Percentiles rank a stretch among this genome's conserved stretches.
phyloP scores from a whole-genome alignment of 148 eudicot genomes.

The Vaccinium vitisidaea region DNA sequence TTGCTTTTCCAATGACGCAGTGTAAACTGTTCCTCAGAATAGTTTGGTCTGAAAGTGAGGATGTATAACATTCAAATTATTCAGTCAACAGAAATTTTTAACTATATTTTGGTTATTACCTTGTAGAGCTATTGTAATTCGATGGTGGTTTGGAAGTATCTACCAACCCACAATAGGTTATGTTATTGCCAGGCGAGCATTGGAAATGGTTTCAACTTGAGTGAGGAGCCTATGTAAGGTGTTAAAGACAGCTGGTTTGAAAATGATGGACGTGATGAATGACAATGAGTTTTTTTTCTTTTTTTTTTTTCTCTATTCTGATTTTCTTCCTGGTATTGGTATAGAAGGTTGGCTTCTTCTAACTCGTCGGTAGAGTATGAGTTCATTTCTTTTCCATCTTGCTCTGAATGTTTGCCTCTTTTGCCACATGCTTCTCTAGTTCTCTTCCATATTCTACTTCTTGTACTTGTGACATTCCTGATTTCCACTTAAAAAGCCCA shows the following conservation, averaged over 20 bases:
- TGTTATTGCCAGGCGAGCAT: background rate
- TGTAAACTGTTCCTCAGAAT: background rate
- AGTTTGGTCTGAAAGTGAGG: background rate
- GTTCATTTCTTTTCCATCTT: background rate
- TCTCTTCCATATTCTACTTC: background rate
- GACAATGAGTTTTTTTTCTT: background rate
- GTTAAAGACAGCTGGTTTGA: background rate
- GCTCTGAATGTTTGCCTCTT: background rate
- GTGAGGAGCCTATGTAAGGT: background rate
- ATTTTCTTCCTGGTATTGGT: background rate
- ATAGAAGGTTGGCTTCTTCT: background rate
- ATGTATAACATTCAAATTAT: background rate
- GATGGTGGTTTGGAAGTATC: background rate
- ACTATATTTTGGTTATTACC: background rate
- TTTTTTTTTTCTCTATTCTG: background rate
- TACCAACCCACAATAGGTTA: background rate
- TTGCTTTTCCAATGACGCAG: background rate
- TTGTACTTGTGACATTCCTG: background rate
- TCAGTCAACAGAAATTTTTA: background rate
- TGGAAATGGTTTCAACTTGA: background rate
- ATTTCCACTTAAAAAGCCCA: constrained; percentile 2
- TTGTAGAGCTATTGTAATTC: background rate
- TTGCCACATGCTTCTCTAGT: background rate
- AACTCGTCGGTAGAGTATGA: background rate
- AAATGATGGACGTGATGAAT: background rate